These are phyloP conservation scores for Earliella scabrosa DNA, from an alignment of 1,284 basidiomycete species.

Conservation along the genomic window DNA sequence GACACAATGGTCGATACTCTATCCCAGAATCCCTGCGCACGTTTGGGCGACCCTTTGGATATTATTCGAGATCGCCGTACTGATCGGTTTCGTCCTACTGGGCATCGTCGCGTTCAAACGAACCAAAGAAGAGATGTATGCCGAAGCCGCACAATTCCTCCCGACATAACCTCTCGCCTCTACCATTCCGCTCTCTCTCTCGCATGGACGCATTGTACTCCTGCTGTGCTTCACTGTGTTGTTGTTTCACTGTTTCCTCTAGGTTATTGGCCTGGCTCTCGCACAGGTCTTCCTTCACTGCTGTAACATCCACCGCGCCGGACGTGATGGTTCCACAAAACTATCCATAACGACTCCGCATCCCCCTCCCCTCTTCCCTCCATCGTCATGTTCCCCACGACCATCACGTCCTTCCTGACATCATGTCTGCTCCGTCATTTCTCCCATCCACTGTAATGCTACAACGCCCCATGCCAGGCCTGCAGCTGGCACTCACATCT, in stretches of 20 bases:
- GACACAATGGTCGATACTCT: slow-evolving; percentile 75
- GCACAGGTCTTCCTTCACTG: background rate
- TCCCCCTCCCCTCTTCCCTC: background rate
- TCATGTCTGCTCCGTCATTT: too few species aligned
- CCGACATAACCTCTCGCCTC: slow-evolving; percentile 27
- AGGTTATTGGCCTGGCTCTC: slow-evolving; percentile 16
- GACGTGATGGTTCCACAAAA: slow-evolving; percentile 2
- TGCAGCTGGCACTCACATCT: too few species aligned
- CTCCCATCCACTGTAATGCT: too few species aligned
- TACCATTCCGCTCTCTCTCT: background rate
- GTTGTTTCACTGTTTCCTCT: slow-evolving; percentile 1
- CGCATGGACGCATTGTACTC: slow-evolving; percentile 11
- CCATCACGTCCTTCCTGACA: background rate
- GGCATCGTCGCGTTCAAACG: slow-evolving; percentile 74
- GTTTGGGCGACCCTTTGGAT: slow-evolving; percentile 82
- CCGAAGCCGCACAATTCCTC: slow-evolving; percentile 38
- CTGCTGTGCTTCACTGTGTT: background rate
- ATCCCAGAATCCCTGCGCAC: slow-evolving; percentile 67
- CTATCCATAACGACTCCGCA: background rate
- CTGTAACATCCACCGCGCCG: slow-evolving; percentile 9
- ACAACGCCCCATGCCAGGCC: too few species aligned
- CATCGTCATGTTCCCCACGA: background rate
- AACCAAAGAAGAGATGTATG: slow-evolving; percentile 40
- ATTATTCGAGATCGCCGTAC: slow-evolving; percentile 65
- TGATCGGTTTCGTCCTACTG: slow-evolving; percentile 72